Base-by-base conservation (phyloP, 1,284 basidiomycete genomes). In the Ganoderma lingzhi region DNA sequence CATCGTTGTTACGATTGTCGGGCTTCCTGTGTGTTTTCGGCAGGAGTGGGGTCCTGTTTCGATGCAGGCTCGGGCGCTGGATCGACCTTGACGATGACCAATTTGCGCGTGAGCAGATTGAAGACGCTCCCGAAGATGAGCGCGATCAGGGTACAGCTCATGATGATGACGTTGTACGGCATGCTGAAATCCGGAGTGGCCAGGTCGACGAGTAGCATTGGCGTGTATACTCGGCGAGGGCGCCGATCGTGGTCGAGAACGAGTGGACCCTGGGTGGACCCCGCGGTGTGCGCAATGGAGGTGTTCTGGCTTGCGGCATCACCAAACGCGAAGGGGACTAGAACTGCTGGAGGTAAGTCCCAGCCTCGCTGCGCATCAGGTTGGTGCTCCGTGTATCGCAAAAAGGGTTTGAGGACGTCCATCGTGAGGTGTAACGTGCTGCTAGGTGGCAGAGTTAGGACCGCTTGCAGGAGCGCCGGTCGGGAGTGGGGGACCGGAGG, bases 141-240 rank as follows among this genome's bases (percentile, higher is more conserved):
- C 44, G 97, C 96, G 70, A 97, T 88, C 62, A 98, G 84, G 10
- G 96, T 96, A 77, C 92, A 95, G 67, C 90, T 96, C 85, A 98
- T 93, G 77, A 98, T 97, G 80, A 99, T 99, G 71, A 99, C 97
- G 81, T 99, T 99, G 83, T 99, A 99, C 14, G 97, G 97, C 96
- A 99, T 99, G 77, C 94, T 97, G 81, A 99, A 99, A 82, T 99
- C 97, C 0, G 98, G 98, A 9, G 96, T 97, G 9, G 97, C 94
- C 32, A 98, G 86, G 79, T 98, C 95, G 55, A 98, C 89, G 35
- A 99, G 88, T 23, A 96, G 85, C 14, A 92, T 87, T 0, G 90
- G 84, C 1, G 95, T 95, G 80, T 97, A 98, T 66, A 96, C 87
- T 55, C 90, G 82, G 75, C 75, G 69, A 63, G 77, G 72, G 58